phyloP scores from a whole-genome alignment of 495 filamentous ascomycete genomes.

The Rhypophila decipiens region DNA sequence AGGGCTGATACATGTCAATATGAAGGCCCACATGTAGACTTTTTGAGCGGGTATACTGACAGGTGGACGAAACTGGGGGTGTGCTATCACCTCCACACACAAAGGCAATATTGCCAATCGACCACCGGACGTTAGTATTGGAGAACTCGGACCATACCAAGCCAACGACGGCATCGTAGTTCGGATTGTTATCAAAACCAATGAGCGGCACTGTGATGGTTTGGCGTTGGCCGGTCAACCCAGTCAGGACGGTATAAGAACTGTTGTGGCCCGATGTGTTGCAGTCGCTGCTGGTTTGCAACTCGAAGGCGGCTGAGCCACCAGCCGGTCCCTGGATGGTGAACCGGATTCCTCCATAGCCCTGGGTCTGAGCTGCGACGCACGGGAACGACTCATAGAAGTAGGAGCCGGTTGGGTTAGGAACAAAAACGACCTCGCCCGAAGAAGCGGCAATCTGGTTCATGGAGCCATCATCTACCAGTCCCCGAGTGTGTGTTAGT shows the following conservation, averaged over 20 bases:
- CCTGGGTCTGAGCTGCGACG: constrained; percentile 34
- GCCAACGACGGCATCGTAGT: constrained; percentile 43
- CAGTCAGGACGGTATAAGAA: constrained; percentile 36
- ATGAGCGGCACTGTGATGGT: constrained; percentile 48
- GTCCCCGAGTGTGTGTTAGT: constrained; percentile 4
- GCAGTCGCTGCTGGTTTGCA: constrained; percentile 47
- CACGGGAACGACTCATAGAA: constrained; percentile 54
- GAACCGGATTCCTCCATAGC: constrained; percentile 50
- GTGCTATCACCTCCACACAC: constrained; percentile 41
- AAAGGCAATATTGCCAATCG: constrained; percentile 47
- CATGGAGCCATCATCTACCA: constrained; percentile 55
- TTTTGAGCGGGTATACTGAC: too few species aligned
- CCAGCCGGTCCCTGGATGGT: constrained; percentile 48
- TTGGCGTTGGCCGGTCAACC: constrained; percentile 46
- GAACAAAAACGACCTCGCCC: constrained; percentile 47
- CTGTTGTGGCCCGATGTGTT: constrained; percentile 34
- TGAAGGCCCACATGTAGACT: too few species aligned
- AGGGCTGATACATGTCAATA: background rate
- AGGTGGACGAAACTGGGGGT: too few species aligned
- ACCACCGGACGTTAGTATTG: constrained; percentile 36
- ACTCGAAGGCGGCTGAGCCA: constrained; percentile 43
- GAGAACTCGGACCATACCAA: constrained; percentile 49
- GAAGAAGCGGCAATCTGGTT: constrained; percentile 39
- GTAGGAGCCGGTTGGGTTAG: constrained; percentile 43
- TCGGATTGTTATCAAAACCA: constrained; percentile 43